These are phyloP conservation scores for Acaromyces ingoldii DNA, from an alignment of 1,284 basidiomycete genomes.

Conservation along the genomic window DNA sequence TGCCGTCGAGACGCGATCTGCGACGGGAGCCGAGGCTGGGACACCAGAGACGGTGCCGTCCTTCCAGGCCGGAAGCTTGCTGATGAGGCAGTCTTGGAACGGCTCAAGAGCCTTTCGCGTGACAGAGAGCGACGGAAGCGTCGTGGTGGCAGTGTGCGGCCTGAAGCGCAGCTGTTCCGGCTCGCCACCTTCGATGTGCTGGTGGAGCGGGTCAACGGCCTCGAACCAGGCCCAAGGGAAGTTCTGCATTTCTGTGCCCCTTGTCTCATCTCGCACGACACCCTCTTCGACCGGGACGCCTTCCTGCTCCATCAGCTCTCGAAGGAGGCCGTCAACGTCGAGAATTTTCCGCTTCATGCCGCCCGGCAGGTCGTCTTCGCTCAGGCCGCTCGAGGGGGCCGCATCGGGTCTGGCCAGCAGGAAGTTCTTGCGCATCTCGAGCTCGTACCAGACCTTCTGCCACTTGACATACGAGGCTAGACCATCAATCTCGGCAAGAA, in stretches of 20 bases:
- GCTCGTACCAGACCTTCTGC: slow-evolving; percentile 48
- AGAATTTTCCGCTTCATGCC: slow-evolving; percentile 24
- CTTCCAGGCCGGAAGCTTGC: slow-evolving; percentile 10
- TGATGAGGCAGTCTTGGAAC: slow-evolving; percentile 1
- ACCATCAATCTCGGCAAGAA: slow-evolving; percentile 36
- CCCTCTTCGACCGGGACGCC: slow-evolving; percentile 37
- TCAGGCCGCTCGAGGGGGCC: slow-evolving; percentile 23
- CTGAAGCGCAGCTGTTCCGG: not conserved
- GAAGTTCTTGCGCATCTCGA: slow-evolving; percentile 43
- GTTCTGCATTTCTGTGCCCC: slow-evolving; percentile 39
- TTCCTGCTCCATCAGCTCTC: slow-evolving; percentile 30
- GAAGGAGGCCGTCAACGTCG: slow-evolving; percentile 37
- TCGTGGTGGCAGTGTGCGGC: slow-evolving; percentile 2
- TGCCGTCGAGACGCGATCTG: too few species aligned
- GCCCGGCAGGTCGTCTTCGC: slow-evolving; percentile 18
- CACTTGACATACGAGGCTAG: slow-evolving; percentile 36
- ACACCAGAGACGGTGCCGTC: too few species aligned
- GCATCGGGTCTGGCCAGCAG: slow-evolving; percentile 34
- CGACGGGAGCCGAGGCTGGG: too few species aligned
- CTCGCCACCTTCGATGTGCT: slow-evolving; percentile 13
- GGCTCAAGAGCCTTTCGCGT: slow-evolving; percentile 4
- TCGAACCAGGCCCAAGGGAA: slow-evolving; percentile 45
- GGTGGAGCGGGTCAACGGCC: slow-evolving; percentile 33
- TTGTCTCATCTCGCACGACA: slow-evolving; percentile 27
- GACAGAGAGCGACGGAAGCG: slow-evolving; percentile 2